These are phyloP conservation scores for Solanum megistacrolobum DNA, from an alignment of 257 asterid species.

Conservation along the genomic window DNA sequence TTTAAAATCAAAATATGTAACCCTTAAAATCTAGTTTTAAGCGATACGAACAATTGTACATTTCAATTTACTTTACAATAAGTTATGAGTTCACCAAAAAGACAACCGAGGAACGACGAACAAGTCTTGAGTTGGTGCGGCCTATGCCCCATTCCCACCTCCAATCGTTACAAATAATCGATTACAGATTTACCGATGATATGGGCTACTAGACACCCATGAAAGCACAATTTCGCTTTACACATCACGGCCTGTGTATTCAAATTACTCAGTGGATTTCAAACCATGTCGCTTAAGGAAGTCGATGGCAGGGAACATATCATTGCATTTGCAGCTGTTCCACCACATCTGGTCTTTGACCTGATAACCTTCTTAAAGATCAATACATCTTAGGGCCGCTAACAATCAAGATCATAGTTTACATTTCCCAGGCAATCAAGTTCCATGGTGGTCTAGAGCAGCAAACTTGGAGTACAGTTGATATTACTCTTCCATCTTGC, in stretches of 20 bases:
- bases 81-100: not conserved
- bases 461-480: not conserved
- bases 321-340: not conserved
- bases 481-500: not conserved
- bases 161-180: not conserved
- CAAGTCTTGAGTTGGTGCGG: not conserved
- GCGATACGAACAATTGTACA: not conserved
- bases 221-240: not conserved
- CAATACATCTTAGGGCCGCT: not conserved
- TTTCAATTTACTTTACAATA: not conserved
- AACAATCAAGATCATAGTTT: not conserved
- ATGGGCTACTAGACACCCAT: not conserved
- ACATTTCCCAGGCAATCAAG: not conserved
- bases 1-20: not conserved
- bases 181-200: not conserved
- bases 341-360: not conserved
- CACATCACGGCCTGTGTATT: not conserved
- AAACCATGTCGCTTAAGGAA: not conserved
- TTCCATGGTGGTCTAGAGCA: not conserved
- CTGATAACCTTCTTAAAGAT: not conserved
- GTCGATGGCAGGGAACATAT: not conserved
- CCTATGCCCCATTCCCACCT: not conserved
- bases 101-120: not conserved
- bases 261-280: not conserved
- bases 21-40: not conserved